Evolutionary conservation across 75 land plant genomes (phyloP).

Genomic region (Selaginella moellendorffii): DNA sequence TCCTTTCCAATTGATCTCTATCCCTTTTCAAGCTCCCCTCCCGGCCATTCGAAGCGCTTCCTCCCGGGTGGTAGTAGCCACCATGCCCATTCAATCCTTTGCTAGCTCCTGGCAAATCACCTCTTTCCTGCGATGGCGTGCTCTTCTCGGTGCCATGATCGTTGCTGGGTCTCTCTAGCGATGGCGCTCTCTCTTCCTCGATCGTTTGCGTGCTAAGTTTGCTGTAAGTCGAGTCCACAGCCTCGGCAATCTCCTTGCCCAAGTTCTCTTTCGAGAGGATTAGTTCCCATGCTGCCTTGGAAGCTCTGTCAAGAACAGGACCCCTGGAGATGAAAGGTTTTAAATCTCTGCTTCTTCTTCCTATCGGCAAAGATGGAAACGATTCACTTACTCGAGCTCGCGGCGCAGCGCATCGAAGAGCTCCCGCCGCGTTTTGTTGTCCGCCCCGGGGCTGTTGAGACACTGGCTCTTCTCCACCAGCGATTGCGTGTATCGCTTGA

Average conservation of each 20-base stretch:
- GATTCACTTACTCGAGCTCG: constrained; percentile 71
- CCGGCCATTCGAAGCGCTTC: no score
- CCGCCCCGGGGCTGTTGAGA: constrained; percentile 89
- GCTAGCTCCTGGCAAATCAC: neutral
- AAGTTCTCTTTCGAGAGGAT: constrained; percentile 53
- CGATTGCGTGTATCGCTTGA: constrained; percentile 64
- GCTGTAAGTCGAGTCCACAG: constrained; percentile 54
- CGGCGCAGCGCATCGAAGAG: constrained; percentile 69
- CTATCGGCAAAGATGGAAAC: neutral
- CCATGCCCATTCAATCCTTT: no score
- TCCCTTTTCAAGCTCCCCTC: neutral
- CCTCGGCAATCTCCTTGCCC: constrained; percentile 82
- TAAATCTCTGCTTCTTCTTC: neutral
- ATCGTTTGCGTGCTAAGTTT: constrained; percentile 12
- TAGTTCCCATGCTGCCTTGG: constrained; percentile 85
- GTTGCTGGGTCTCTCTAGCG: neutral
- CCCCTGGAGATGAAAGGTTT: constrained; percentile 29
- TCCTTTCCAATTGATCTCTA: neutral
- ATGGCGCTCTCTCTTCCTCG: neutral
- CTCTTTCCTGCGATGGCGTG: neutral
- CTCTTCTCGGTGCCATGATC: neutral
- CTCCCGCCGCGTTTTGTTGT: constrained; percentile 72
- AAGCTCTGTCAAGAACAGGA: constrained; percentile 82
- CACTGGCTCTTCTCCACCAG: constrained; percentile 84
- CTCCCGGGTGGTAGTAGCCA: no score